phyloP scores from a whole-genome alignment of 169 alveolate genomes.

The Plasmodium cynomolgi region DNA sequence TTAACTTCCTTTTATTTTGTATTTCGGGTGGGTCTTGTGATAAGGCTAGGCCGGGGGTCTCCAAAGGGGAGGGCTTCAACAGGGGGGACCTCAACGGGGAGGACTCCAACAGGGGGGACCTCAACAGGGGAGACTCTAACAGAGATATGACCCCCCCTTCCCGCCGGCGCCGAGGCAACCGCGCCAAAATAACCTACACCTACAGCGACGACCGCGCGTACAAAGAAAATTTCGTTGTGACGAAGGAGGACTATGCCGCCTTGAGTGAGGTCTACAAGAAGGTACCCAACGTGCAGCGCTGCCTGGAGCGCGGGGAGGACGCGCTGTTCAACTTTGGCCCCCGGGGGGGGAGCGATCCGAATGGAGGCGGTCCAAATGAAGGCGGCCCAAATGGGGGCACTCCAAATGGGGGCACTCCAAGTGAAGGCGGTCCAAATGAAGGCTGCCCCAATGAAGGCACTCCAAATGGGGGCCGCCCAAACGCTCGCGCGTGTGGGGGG shows the following conservation, averaged over 20 bases:
- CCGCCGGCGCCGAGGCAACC: neutral
- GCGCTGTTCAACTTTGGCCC: slow-evolving; percentile 4
- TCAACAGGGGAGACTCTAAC: neutral
- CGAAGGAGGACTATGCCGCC: neutral
- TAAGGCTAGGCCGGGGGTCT: neutral
- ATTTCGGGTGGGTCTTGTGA: neutral
- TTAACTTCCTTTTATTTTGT: slow-evolving; percentile 35
- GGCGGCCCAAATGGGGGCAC: neutral
- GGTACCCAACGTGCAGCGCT: neutral
- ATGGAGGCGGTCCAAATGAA: neutral
- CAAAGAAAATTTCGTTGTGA: neutral
- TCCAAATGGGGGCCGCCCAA: neutral
- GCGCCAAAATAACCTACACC: neutral
- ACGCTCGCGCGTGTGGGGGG: neutral
- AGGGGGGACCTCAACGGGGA: neutral
- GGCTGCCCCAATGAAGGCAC: too few species aligned
- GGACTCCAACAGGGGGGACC: neutral
- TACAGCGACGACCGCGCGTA: neutral
- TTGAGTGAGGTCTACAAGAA: neutral
- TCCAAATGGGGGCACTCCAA: neutral
- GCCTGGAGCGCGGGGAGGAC: neutral
- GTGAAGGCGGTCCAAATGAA: neutral
- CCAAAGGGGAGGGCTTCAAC: neutral
- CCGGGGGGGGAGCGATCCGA: neutral
- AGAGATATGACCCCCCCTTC: neutral